Evolutionary conservation across 805 yeast species (phyloP).

Genomic region (Candida rishiriensis): DNA sequence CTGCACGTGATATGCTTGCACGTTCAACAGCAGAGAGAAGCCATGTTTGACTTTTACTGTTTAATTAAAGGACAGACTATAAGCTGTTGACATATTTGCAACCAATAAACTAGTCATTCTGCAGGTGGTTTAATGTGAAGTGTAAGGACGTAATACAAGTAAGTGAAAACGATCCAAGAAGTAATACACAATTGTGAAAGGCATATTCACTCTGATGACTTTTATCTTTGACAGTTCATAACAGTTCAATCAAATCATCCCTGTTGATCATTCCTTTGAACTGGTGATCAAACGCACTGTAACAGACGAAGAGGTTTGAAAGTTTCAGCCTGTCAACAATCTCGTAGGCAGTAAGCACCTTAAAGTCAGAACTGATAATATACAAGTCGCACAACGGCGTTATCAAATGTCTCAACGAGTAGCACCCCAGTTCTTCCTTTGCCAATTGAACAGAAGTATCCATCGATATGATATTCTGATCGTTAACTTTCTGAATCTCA

Average conservation of each 20-base stretch:
- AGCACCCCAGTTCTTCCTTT: slow-evolving; percentile 9
- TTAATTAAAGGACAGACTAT: too few species aligned
- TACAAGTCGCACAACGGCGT: slow-evolving; percentile 14
- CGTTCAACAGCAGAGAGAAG: too few species aligned
- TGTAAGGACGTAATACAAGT: too few species aligned
- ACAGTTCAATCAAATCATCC: slow-evolving; percentile 24
- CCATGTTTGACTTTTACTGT: too few species aligned
- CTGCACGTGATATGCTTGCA: too few species aligned
- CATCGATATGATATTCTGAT: slow-evolving; percentile 9
- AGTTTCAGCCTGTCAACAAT: slow-evolving; percentile 37
- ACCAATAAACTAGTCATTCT: too few species aligned
- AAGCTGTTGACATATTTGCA: too few species aligned
- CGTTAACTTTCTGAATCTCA: slow-evolving; percentile 19
- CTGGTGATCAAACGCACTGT: slow-evolving; percentile 20
- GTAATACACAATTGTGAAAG: too few species aligned
- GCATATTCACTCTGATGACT: too few species aligned
- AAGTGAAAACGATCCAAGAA: too few species aligned
- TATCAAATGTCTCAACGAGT: slow-evolving; percentile 14
- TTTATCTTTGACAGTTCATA: slow-evolving; percentile 2
- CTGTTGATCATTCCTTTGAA: slow-evolving; percentile 35
- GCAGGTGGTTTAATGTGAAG: too few species aligned
- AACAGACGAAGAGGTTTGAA: slow-evolving; percentile 27
- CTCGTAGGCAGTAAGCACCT: slow-evolving; percentile 33
- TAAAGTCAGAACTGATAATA: slow-evolving; percentile 27
- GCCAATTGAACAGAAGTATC: slow-evolving; percentile 15